Conservation (phyloP, 1,284 basidiomycete genomes). For the Kalmanozyma brasiliensis region DNA sequence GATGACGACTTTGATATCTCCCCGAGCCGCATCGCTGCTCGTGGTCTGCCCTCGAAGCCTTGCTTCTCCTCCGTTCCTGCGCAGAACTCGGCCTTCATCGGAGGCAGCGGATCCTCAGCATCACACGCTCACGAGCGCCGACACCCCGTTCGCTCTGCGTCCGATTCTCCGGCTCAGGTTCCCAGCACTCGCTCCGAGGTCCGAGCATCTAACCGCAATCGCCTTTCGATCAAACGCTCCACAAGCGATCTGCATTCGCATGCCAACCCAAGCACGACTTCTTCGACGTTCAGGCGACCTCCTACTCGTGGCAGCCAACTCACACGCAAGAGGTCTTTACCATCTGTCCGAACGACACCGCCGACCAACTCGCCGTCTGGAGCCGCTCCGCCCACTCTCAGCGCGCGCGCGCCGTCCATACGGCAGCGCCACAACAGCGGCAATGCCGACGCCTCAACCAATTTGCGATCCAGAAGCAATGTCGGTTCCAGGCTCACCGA, state of each 20-base stretch:
- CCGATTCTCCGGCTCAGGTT: constrained; percentile 4
- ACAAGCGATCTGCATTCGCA: constrained; percentile 39
- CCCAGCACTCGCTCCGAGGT: constrained; percentile 16
- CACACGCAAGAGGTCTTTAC: constrained; percentile 32
- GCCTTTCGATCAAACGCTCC: constrained; percentile 42
- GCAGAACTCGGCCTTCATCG: not conserved
- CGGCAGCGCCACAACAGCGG: constrained; percentile 40
- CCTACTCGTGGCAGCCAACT: constrained; percentile 28
- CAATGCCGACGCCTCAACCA: constrained; percentile 10
- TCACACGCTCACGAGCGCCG: constrained; percentile 6
- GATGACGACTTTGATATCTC: constrained; percentile 60
- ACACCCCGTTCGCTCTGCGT: constrained; percentile 19
- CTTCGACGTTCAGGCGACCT: constrained; percentile 11
- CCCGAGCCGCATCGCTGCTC: constrained; percentile 46
- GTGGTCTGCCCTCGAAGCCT: constrained; percentile 7
- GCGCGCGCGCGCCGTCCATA: constrained; percentile 5
- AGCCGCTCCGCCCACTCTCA: not conserved
- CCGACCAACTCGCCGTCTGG: constrained; percentile 9
- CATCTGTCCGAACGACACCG: constrained; percentile 28
- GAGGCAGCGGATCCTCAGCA: constrained; percentile 1
- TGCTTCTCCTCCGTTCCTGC: constrained; percentile 11
- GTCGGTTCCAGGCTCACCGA: constrained; percentile 37
- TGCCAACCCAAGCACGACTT: not conserved
- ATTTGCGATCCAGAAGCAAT: constrained; percentile 15
- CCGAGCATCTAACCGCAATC: constrained; percentile 17